Conservation (phyloP, 345 rosid genomes). For the Eucalyptus pauciflora region DNA sequence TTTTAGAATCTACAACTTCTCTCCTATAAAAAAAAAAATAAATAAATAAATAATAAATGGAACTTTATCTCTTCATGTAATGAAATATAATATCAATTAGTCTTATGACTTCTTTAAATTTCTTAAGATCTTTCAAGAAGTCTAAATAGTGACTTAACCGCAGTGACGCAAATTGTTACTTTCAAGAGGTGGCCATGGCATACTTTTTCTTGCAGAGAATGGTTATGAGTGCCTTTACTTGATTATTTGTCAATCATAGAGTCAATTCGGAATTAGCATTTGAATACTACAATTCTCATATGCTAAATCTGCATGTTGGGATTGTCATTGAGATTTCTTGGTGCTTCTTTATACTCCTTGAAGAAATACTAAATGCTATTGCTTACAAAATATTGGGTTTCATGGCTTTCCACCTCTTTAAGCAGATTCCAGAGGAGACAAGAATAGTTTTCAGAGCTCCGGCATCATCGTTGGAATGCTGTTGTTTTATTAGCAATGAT, state of each 20-base stretch:
- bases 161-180: background rate
- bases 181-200: background rate
- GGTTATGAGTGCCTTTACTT: background rate
- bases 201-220: background rate
- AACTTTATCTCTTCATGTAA: background rate
- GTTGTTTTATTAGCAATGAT: conserved; percentile 71
- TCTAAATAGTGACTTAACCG: background rate
- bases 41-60: background rate
- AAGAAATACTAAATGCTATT: background rate
- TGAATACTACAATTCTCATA: background rate
- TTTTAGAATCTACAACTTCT: background rate
- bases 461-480: conserved; percentile 76
- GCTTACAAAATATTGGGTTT: background rate
- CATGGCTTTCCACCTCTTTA: background rate
- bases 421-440: conserved; percentile 69
- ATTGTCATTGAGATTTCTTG: background rate
- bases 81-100: background rate
- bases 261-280: background rate
- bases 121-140: background rate
- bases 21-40: background rate
- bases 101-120: background rate
- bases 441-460: conserved; percentile 76
- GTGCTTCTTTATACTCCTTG: background rate
- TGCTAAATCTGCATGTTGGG: background rate
- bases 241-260: background rate